A percentile compares a stretch with the other conserved stretches of the same genome.
Evolutionary conservation across 2,329 filamentous ascomycete species (phyloP).

Genomic region (Ustulina deusta): DNA sequence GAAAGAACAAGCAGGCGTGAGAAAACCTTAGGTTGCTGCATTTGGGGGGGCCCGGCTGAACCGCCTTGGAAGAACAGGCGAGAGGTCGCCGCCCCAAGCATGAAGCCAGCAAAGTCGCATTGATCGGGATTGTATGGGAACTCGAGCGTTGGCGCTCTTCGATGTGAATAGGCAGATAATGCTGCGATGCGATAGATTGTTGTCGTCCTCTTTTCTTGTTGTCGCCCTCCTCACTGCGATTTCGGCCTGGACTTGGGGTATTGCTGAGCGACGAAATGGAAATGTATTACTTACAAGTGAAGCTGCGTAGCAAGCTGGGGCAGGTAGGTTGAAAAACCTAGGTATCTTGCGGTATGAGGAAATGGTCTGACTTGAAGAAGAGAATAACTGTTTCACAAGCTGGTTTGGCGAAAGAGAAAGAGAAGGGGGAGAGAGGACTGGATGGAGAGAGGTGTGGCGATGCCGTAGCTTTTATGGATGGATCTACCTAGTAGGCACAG

Average conservation of each 20-base stretch:
- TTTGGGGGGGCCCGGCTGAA: slow-evolving; percentile 34
- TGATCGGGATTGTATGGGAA: slow-evolving; percentile 17
- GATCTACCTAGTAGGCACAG: slow-evolving; percentile 17
- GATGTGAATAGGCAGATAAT: slow-evolving; percentile 9
- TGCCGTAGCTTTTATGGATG: slow-evolving; percentile 53
- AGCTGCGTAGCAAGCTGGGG: slow-evolving; percentile 1
- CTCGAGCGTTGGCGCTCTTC: slow-evolving; percentile 4
- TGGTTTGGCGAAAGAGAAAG: slow-evolving; percentile 51
- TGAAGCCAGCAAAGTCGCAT: slow-evolving; percentile 8
- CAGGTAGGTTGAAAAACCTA: slow-evolving; percentile 8
- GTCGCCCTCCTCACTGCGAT: slow-evolving; percentile 10
- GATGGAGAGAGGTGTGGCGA: slow-evolving; percentile 49
- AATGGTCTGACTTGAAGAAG: slow-evolving; percentile 31
- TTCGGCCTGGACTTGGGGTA: slow-evolving; percentile 19
- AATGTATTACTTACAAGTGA: slow-evolving; percentile 36
- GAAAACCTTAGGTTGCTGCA: slow-evolving; percentile 37
- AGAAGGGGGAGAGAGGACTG: slow-evolving; percentile 47
- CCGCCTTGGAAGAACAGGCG: slow-evolving; percentile 29
- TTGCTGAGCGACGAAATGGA: slow-evolving; percentile 18
- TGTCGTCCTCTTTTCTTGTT: slow-evolving; percentile 9
- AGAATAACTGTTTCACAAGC: slow-evolving; percentile 43
- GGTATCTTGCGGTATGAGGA: slow-evolving; percentile 34
- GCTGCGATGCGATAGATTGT: slow-evolving; percentile 6
- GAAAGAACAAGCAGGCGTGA: slow-evolving; percentile 20
- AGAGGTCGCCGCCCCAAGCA: slow-evolving; percentile 23